phyloP scores from a whole-genome alignment of 371 early-diverging fungal species.

The Neoconidiobolus thromboides region DNA sequence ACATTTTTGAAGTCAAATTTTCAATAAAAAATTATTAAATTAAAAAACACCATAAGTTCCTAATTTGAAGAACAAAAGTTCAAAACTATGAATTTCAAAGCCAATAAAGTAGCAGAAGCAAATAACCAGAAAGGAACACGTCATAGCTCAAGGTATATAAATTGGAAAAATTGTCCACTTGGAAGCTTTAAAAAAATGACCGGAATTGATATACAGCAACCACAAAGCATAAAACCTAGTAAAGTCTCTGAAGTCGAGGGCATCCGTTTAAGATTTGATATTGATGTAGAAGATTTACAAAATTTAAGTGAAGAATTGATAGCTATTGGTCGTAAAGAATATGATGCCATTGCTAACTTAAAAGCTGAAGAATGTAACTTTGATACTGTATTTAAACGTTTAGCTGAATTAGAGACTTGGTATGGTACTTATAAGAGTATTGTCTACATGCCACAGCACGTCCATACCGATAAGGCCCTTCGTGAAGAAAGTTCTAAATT shows the following conservation, averaged over 20 bases:
- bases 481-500: conserved; percentile 50
- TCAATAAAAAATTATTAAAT: too few relatives aligned
- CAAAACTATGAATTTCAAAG: too few relatives aligned
- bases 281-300: conserved; percentile 19
- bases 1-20: too few relatives aligned
- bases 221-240: too few relatives aligned
- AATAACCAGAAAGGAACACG: too few relatives aligned
- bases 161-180: too few relatives aligned
- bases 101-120: too few relatives aligned
- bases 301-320: conserved; percentile 17
- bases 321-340: conserved; percentile 16
- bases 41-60: too few relatives aligned
- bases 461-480: conserved; percentile 39
- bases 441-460: conserved; percentile 36
- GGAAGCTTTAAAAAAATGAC: too few relatives aligned
- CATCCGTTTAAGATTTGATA: conserved; percentile 10
- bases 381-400: conserved; percentile 33
- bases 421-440: conserved; percentile 20
- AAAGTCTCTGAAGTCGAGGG: not conserved
- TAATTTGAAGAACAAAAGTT: too few relatives aligned
- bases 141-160: too few relatives aligned
- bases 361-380: conserved; percentile 27
- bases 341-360: conserved; percentile 27
- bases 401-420: conserved; percentile 28
- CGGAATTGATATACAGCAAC: too few relatives aligned